Evolutionary conservation across 2,329 filamentous ascomycete genomes (phyloP).

Genomic region (Fusarium siculi): DNA sequence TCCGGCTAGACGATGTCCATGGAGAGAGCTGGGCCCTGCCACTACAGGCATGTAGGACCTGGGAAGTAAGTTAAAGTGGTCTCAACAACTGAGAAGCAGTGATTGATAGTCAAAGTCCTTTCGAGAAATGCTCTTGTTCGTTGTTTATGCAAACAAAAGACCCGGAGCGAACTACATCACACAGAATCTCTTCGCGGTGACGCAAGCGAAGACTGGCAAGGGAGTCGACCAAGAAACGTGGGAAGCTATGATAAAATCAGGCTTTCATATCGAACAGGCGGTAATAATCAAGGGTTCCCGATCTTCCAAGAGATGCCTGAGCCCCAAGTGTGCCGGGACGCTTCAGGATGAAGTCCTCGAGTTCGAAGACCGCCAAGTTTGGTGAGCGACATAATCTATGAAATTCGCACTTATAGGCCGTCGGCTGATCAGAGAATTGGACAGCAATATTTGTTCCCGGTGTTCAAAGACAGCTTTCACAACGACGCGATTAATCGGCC

Average conservation of each 20-base stretch:
- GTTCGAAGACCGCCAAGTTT: background rate
- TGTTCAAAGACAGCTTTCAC: background rate
- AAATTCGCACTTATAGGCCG: background rate
- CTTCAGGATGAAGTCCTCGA: background rate
- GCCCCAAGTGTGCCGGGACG: background rate
- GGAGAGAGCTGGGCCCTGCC: background rate
- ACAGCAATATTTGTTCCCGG: background rate
- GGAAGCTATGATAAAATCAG: background rate
- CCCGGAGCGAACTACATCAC: background rate
- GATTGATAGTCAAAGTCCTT: background rate
- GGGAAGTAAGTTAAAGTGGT: background rate
- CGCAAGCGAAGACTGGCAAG: background rate
- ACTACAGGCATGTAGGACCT: background rate
- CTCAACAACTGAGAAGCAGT: background rate
- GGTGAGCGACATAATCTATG: background rate
- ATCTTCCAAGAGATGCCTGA: background rate
- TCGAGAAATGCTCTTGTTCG: background rate
- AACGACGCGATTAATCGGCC: too few species aligned
- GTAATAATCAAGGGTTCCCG: background rate
- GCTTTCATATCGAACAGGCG: background rate
- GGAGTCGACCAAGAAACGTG: background rate
- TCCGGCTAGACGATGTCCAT: background rate
- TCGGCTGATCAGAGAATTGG: fast-evolving
- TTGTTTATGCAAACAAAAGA: background rate
- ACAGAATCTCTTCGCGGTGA: background rate